A percentile compares a stretch with the other conserved stretches of the same genome.
Evolutionary conservation across 2,329 filamentous ascomycete species (phyloP).

Genomic region (Hirsutella minnesotensis): DNA sequence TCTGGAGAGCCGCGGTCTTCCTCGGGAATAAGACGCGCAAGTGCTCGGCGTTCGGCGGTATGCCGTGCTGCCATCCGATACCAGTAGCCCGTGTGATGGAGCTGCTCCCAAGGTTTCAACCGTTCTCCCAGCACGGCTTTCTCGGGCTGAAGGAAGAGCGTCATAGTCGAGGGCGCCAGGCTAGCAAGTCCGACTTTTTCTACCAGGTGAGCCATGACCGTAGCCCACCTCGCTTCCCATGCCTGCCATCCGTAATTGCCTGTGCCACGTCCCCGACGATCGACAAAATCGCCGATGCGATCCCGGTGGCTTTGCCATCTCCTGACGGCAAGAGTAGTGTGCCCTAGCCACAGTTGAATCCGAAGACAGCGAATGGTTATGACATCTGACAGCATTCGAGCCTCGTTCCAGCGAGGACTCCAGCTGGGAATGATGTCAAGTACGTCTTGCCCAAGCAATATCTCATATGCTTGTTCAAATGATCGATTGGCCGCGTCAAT

Average conservation of each 20-base stretch:
- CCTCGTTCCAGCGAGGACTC: constrained; percentile 85
- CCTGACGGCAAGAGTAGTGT: constrained; percentile 68
- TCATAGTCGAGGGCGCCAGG: constrained; percentile 29
- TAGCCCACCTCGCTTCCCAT: constrained; percentile 71
- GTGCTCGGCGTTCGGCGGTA: constrained; percentile 35
- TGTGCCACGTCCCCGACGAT: constrained; percentile 73
- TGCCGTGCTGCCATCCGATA: constrained; percentile 50
- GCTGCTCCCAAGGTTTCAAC: constrained; percentile 48
- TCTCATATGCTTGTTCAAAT: constrained; percentile 79
- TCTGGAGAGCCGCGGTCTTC: constrained; percentile 42
- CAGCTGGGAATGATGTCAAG: constrained; percentile 83
- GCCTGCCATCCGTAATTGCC: constrained; percentile 88
- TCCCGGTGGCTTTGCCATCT: constrained; percentile 70
- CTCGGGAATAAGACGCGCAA: constrained; percentile 46
- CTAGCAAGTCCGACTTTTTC: constrained; percentile 40
- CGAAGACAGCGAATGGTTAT: constrained; percentile 72
- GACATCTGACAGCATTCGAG: constrained; percentile 73
- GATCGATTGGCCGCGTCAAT: constrained; percentile 78
- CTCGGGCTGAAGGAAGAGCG: constrained; percentile 43
- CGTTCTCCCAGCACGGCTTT: constrained; percentile 46
- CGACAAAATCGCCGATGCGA: constrained; percentile 64
- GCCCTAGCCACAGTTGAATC: constrained; percentile 68
- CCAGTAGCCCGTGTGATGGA: constrained; percentile 59
- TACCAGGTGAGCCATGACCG: constrained; percentile 49
- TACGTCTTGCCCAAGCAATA: constrained; percentile 68